Evolutionary conservation across 177 flowering plant genomes (phyloP), one percentile per base, ranked within the genome.

Genomic region (Vitis hybrid): DNA sequence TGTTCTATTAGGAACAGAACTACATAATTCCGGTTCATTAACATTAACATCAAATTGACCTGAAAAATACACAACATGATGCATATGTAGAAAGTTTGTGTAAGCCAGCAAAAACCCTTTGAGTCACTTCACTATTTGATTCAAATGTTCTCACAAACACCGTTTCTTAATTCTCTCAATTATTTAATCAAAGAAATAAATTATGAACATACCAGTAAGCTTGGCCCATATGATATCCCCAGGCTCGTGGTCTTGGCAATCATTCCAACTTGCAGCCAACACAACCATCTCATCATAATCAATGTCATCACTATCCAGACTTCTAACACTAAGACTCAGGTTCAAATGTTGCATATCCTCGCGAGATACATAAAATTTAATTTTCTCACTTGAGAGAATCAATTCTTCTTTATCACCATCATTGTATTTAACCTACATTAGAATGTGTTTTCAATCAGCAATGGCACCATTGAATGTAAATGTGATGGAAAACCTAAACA

Each of bases 211-310:
- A 95, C 99, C 99, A 70, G 97, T 82, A 70, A 95, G 90, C 78
- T 93, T 95, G 8, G 97, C 99, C 99, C 99, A 95, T 50, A 95
- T 83, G 55, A 90, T 82, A 78, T 95, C 98, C 75, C 97, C 97
- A 59, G 89, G 84, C 68, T 86, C 97, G 79, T 83, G 78, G 60
- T 93, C 97, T 68, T 81, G 86, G 74, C 85, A 85, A 70, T 85
- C 92, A 81, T 91, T 96, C 78, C 85, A 78, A 76, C 77, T 78
- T 72, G 97, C 97, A 81, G 99, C 99, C 80, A 95, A 69, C 13
- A 76, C 93, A 80, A 89, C 71, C 91, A 95, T 74, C 86, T 91
- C 98, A 81, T 80, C 78, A 73, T 80, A 89, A 79, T 90, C 89
- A 67, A 80, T 73, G 59, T 68, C 81, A 69, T 82, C 87, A 73